phyloP scores from a whole-genome alignment of 2,329 filamentous ascomycete species.

The Monilinia vaccinii-corymbosi region DNA sequence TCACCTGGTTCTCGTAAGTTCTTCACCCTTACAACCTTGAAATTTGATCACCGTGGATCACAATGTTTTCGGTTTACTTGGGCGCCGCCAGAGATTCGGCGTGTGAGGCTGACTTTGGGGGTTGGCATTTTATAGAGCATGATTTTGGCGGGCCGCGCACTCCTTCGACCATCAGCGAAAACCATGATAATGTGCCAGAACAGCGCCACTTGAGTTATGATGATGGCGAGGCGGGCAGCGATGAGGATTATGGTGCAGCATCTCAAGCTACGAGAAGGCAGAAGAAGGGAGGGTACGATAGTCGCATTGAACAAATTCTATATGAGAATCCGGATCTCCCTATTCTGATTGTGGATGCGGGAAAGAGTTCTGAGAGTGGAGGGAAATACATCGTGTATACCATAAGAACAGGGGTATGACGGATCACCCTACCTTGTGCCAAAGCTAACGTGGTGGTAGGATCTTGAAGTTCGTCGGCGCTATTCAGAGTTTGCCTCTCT shows the following conservation, averaged over 20 bases:
- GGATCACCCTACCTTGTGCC: background rate
- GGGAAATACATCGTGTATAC: constrained; percentile 96
- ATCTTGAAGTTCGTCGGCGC: constrained; percentile 85
- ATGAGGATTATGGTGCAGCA: constrained; percentile 38
- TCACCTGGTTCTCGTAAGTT: constrained; percentile 50
- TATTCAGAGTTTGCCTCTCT: constrained; percentile 96
- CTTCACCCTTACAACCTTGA: background rate
- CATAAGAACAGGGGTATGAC: constrained; percentile 76
- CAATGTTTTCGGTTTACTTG: constrained; percentile 32
- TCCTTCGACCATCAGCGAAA: constrained; percentile 58
- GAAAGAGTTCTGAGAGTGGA: constrained; percentile 87
- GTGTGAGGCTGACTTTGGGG: constrained; percentile 34
- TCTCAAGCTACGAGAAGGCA: constrained; percentile 42
- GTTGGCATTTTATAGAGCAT: constrained; percentile 40
- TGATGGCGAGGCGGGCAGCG: constrained; percentile 37
- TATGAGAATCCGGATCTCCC: constrained; percentile 88
- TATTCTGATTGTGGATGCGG: constrained; percentile 87
- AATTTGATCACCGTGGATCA: constrained; percentile 10
- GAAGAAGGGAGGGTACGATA: constrained; percentile 85
- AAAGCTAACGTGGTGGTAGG: constrained; percentile 43
- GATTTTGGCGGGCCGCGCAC: constrained; percentile 38
- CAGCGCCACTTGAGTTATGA: constrained; percentile 24
- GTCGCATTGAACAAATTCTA: constrained; percentile 92
- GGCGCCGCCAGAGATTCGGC: constrained; percentile 22
- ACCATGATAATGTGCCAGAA: constrained; percentile 33